Percentiles rank a stretch among this genome's conserved stretches.
Evolutionary conservation across 2,329 filamentous ascomycete genomes (phyloP).

Genomic region (Penicillium sp.): DNA sequence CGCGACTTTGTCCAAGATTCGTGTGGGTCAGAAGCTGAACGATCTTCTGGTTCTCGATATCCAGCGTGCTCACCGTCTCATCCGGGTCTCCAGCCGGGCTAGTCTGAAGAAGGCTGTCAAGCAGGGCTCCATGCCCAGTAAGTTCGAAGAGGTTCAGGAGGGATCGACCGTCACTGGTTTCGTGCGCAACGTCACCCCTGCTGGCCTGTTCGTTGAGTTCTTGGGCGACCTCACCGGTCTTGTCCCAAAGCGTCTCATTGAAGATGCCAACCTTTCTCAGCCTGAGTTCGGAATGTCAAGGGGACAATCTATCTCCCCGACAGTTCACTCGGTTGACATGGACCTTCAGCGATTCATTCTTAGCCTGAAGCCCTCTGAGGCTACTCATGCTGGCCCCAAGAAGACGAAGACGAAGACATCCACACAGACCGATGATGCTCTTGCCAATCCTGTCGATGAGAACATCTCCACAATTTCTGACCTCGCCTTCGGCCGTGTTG

Average conservation of each 20-base stretch:
- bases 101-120: slow-evolving; percentile 74
- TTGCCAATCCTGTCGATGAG: slow-evolving; percentile 63
- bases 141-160: slow-evolving; percentile 68
- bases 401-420: slow-evolving; percentile 43
- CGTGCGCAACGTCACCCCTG: slow-evolving; percentile 77
- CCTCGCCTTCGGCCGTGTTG: slow-evolving; percentile 68
- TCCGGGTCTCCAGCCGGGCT: slow-evolving; percentile 78
- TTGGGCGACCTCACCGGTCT: slow-evolving; percentile 72
- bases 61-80: slow-evolving; percentile 69
- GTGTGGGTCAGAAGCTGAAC: slow-evolving; percentile 77
- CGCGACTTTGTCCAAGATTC: slow-evolving; percentile 74
- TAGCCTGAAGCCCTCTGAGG: slow-evolving; percentile 53
- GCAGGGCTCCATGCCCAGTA: slow-evolving; percentile 67
- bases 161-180: slow-evolving; percentile 72
- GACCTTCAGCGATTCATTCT: slow-evolving; percentile 68
- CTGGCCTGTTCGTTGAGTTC: slow-evolving; percentile 87
- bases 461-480: slow-evolving; percentile 66
- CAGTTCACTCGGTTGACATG: slow-evolving; percentile 69
- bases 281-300: slow-evolving; percentile 76
- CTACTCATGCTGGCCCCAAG: slow-evolving; percentile 51
- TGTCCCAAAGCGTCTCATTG: slow-evolving; percentile 74
- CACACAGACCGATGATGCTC: slow-evolving; percentile 35
- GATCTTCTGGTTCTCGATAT: slow-evolving; percentile 88
- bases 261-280: slow-evolving; percentile 64
- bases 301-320: slow-evolving; percentile 71